Evolutionary conservation across 2,329 filamentous ascomycete species (phyloP), one percentile per base, ranked within the genome.

Genomic region (Fusarium setosum): DNA sequence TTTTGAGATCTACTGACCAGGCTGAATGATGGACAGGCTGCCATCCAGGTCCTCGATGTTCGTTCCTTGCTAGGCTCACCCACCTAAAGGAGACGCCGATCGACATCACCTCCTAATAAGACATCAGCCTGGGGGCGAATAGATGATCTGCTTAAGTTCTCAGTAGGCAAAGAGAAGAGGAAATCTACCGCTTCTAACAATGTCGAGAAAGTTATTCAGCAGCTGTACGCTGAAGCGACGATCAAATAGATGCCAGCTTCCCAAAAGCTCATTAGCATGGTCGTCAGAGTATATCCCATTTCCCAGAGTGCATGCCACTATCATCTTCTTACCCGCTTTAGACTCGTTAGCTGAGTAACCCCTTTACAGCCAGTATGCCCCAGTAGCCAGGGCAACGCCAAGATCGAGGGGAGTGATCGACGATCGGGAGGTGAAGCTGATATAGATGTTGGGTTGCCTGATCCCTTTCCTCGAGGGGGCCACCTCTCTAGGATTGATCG

Each of bases 181-280:
- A 45, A 45, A 15, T n/a, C 34, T 8, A 35, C 13, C 34, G 4
- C 34, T 18, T n/a, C 15, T n/a, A 54, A 17, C 13, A 54, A 24
- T 1, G 40, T 47, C 11, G 51, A 44, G 23, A 54, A 29, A 3
- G 47, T 6, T 2, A 54, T 54, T 40, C 51, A 54, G 31, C 29
- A 54, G 41, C 40, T 54, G 17, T 40, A 54, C 1, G 6, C 31
- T 3, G 40, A 54, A 9, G 40, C 21, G 6, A 47, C 31, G 18
- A 54, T 29, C 23, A 45, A 47, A 13, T 40, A 54, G 8, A 54
- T 20, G 4, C 37, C 51, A n/a, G 51, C 51, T 15, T 54, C 51
- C 51, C 45, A 37, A 9, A 29, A 23, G 12, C 5, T 17, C 4
- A 42, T 24, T 8, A 15, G 18, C 12, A 6, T 18, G 4, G 4